Conservation (phyloP, 768 basidiomycete genomes). For the Hirschioporus abietinus region DNA sequence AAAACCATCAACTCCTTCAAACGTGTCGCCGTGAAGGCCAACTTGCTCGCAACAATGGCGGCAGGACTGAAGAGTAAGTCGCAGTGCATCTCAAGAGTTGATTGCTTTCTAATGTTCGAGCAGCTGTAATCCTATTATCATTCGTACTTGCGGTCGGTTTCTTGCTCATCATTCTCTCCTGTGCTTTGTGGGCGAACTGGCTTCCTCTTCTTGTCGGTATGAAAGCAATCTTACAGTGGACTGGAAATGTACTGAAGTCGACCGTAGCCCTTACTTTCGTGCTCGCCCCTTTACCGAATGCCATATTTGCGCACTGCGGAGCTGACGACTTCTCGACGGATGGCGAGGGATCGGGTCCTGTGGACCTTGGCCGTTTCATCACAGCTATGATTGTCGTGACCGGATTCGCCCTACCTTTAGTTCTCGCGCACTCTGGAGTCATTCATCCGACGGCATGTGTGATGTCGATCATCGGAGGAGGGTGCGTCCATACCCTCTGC, state of each 20-base stretch:
- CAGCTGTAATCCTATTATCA: slow-evolving; percentile 93
- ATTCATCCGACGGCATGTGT: slow-evolving; percentile 79
- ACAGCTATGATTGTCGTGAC: slow-evolving; percentile 88
- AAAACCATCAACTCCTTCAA: neutral
- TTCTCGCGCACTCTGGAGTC: slow-evolving; percentile 87
- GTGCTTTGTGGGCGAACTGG: slow-evolving; percentile 96
- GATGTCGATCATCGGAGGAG: slow-evolving; percentile 95
- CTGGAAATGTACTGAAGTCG: slow-evolving; percentile 3
- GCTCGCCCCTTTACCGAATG: slow-evolving; percentile 92
- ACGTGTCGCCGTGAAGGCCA: neutral
- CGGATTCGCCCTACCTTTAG: slow-evolving; percentile 88
- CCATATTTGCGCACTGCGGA: slow-evolving; percentile 88
- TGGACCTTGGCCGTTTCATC: slow-evolving; percentile 93
- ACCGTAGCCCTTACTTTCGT: slow-evolving; percentile 84
- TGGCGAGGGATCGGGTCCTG: slow-evolving; percentile 61
- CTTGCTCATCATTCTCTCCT: slow-evolving; percentile 93
- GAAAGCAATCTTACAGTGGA: slow-evolving; percentile 24
- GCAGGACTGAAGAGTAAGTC: slow-evolving; percentile 69
- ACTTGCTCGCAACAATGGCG: slow-evolving; percentile 36
- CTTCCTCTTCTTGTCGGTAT: slow-evolving; percentile 91
- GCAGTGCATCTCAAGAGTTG: slow-evolving; percentile 6
- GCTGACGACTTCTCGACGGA: slow-evolving; percentile 82
- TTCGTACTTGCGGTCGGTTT: slow-evolving; percentile 99
- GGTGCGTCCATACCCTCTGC: slow-evolving; percentile 40
- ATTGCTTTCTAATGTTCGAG: slow-evolving; percentile 6